Conservation (phyloP, 441 rosid species). For the Syzygium syzygioides region DNA sequence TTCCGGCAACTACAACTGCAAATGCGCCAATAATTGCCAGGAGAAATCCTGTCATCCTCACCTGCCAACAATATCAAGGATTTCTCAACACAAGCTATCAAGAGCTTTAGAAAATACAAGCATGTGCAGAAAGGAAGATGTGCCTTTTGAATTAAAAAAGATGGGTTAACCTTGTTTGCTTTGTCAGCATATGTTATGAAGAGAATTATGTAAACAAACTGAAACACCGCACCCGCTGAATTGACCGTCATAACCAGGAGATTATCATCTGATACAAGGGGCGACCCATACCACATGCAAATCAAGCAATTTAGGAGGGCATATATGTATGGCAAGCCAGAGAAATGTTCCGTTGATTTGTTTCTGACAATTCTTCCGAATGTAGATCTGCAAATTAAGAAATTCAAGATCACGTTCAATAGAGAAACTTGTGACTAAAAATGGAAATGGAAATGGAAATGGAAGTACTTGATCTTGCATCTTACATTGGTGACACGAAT, state of each 20-base stretch:
- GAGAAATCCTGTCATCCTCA: slow-evolving; percentile 44
- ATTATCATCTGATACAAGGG: slow-evolving; percentile 46
- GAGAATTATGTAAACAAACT: slow-evolving; percentile 48
- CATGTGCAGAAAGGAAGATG: not conserved
- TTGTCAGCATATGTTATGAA: slow-evolving; percentile 45
- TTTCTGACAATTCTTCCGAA: slow-evolving; percentile 70
- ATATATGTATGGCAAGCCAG: slow-evolving; percentile 67
- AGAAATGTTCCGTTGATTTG: slow-evolving; percentile 55
- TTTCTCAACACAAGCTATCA: not conserved
- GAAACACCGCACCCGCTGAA: slow-evolving; percentile 57
- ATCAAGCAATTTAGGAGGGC: slow-evolving; percentile 70
- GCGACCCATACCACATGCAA: slow-evolving; percentile 65
- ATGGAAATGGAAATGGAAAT: not conserved
- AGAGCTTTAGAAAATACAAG: not conserved
- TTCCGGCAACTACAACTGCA: slow-evolving; percentile 38
- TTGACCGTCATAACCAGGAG: slow-evolving; percentile 55
- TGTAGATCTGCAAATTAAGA: slow-evolving; percentile 46
- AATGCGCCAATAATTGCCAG: slow-evolving; percentile 33
- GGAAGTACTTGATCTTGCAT: slow-evolving; percentile 2
- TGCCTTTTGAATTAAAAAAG: not conserved
- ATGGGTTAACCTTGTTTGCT: slow-evolving; percentile 37
- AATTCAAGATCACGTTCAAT: not conserved
- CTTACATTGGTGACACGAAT: slow-evolving; percentile 73
- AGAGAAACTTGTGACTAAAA: not conserved
- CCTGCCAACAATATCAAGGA: slow-evolving; percentile 21